phyloP scores from a whole-genome alignment of 345 rosid genomes.

The Citrus sp. region DNA sequence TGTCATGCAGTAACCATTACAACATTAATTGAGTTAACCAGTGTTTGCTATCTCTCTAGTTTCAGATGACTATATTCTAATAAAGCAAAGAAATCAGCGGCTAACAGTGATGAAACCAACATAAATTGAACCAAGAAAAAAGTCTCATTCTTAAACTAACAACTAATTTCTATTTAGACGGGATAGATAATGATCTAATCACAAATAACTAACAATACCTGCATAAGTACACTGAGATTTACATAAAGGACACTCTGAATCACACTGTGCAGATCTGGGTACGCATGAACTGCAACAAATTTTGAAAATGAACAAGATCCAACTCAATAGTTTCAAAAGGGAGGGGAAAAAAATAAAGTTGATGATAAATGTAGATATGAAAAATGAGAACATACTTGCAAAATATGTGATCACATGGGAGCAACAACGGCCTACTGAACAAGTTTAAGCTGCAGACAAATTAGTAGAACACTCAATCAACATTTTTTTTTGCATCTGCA shows the following conservation, averaged over 20 bases:
- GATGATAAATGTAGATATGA: background rate
- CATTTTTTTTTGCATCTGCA: background rate
- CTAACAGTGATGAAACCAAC: background rate
- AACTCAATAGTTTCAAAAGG: background rate
- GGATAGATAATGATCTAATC: background rate
- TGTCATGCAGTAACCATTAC: constrained; percentile 22
- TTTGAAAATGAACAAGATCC: background rate
- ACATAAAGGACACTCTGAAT: constrained; percentile 53
- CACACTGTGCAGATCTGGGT: constrained; percentile 27
- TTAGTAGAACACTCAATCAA: background rate
- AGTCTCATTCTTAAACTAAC: background rate
- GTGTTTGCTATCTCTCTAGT: too few species aligned
- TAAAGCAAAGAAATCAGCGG: background rate
- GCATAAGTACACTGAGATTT: constrained; percentile 28
- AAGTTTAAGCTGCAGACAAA: constrained; percentile 50
- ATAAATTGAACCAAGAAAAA: background rate
- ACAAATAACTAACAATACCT: constrained; percentile 26
- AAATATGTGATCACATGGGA: constrained; percentile 80
- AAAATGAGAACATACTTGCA: constrained; percentile 49
- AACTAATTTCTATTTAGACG: background rate
- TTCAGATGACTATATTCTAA: background rate
- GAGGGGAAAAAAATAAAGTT: background rate
- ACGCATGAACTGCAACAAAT: constrained; percentile 53
- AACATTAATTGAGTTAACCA: background rate
- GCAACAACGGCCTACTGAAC: constrained; percentile 54